Evolutionary conservation across 768 basidiomycete species (phyloP), one percentile per base, ranked within the genome.

Genomic region (Mycena floridula): DNA sequence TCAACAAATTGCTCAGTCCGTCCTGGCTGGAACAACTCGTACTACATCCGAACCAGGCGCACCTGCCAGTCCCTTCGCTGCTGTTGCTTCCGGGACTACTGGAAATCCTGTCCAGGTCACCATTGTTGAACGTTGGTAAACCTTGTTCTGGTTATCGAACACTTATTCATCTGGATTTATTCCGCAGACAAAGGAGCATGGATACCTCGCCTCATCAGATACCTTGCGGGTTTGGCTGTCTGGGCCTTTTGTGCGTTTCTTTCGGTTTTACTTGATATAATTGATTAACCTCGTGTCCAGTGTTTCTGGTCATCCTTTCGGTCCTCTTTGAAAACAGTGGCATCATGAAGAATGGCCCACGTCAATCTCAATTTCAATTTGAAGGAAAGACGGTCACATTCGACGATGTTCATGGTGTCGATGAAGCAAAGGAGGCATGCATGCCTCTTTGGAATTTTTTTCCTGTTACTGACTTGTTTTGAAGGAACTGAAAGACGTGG

Each of bases 401-500:
- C 59, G 82, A 79, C 50, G 96, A 99, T 63, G 93, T 99, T 5
- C 94, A 98, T 52, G 96, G 96, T 24, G 87, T 95, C 22, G 96
- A 98, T 54, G 96, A 99, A 64, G 96, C 89, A 26, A 98, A 98
- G 65, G 81, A 86, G 58, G 93, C 85, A 42, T 32, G 73, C 62
- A n/a, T n/a, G 28, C 39, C 26, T 25, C 21, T 27, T 44, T 25
- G 12, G 18, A 15, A n/a, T 32, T 23, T 25, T 18, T 42, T 32
- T 46, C 27, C 44, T 35, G 9, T 47, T 55, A 32, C 20, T 54
- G 41, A 18, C 47, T 52, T 12, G 42, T 38, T 43, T 37, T 54
- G n/a, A n/a, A 92, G 86, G 93, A 94, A 73, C 73, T 97, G 25
- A 81, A 88, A 73, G 95, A 97, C 58, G 81, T 97, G 30, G 93